Percentiles rank a stretch among this genome's conserved stretches.
These are phyloP conservation scores for Phylloporus arenicola DNA, from an alignment of 768 basidiomycete genomes.

Conservation along the genomic window DNA sequence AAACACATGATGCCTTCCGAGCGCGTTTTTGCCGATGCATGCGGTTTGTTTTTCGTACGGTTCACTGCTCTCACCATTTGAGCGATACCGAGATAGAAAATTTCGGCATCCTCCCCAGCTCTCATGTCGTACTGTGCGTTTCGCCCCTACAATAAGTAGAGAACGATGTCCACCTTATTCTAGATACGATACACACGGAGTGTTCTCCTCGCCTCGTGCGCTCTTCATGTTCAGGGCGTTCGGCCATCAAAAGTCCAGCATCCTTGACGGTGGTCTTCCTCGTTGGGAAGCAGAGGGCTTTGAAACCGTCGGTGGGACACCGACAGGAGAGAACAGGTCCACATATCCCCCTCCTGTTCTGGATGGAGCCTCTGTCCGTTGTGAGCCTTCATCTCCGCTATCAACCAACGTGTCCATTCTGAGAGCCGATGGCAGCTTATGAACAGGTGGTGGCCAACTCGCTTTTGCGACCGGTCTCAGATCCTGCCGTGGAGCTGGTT, in stretches of 20 bases:
- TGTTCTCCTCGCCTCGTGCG: constrained; percentile 90
- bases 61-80: constrained; percentile 4
- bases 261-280: constrained; percentile 91
- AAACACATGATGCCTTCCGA: constrained; percentile 91
- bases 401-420: constrained; percentile 26
- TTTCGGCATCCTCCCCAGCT: constrained; percentile 65
- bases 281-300: constrained; percentile 68
- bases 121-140: constrained; percentile 78
- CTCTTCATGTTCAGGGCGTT: constrained; percentile 93
- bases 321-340: constrained; percentile 20
- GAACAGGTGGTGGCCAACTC: constrained; percentile 77
- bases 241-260: constrained; percentile 79
- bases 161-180: constrained; percentile 7
- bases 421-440: constrained; percentile 50
- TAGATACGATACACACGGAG: constrained; percentile 85
- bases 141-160: neutral
- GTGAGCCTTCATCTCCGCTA: constrained; percentile 31
- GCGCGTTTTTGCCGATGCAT: constrained; percentile 68
- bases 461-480: constrained; percentile 36
- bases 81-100: constrained; percentile 40
- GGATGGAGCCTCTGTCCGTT: constrained; percentile 43
- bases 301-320: constrained; percentile 38
- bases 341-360: constrained; percentile 52
- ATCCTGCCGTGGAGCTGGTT: constrained; percentile 57
- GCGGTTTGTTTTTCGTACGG: constrained; percentile 48